phyloP scores from a whole-genome alignment of 495 filamentous ascomycete genomes.

The Tuber melanosporum region DNA sequence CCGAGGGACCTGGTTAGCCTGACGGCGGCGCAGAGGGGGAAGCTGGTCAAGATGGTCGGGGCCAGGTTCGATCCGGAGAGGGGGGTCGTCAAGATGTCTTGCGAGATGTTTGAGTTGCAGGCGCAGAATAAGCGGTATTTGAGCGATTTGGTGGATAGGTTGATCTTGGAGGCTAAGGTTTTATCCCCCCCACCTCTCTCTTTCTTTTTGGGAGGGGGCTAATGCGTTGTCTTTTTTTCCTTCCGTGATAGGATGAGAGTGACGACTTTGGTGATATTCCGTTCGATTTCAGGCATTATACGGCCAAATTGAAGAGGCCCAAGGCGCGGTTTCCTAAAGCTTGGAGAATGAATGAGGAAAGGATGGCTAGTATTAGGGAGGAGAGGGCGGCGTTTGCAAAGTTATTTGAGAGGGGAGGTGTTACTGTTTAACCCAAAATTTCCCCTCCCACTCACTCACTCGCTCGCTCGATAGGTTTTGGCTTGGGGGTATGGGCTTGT shows the following conservation, averaged over 20 bases:
- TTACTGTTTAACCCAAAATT: slow-evolving; percentile 6
- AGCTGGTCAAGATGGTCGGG: slow-evolving; percentile 81
- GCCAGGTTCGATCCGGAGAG: slow-evolving; percentile 84
- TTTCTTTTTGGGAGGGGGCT: not conserved
- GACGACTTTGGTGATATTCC: slow-evolving; percentile 87
- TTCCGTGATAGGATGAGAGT: slow-evolving; percentile 50
- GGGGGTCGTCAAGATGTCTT: slow-evolving; percentile 79
- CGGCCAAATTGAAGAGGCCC: slow-evolving; percentile 50
- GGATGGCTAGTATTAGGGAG: slow-evolving; percentile 57
- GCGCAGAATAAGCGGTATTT: slow-evolving; percentile 96
- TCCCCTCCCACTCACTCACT: not conserved
- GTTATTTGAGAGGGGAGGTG: slow-evolving; percentile 12
- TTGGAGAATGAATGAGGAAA: slow-evolving; percentile 70
- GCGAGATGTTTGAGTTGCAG: slow-evolving; percentile 76
- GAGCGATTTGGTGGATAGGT: slow-evolving; percentile 63
- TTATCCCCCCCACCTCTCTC: not conserved
- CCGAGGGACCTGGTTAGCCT: slow-evolving; percentile 60
- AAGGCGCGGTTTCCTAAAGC: slow-evolving; percentile 66
- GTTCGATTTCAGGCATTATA: slow-evolving; percentile 82
- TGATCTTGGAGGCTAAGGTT: slow-evolving; percentile 71
- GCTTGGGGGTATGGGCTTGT: not conserved
- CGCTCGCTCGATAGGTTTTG: not conserved
- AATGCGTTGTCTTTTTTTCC: not conserved
- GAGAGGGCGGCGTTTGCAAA: slow-evolving; percentile 47
- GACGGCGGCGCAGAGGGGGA: slow-evolving; percentile 59